Evolutionary conservation across 768 basidiomycete genomes (phyloP).

Genomic region (Termitomyces sp.): DNA sequence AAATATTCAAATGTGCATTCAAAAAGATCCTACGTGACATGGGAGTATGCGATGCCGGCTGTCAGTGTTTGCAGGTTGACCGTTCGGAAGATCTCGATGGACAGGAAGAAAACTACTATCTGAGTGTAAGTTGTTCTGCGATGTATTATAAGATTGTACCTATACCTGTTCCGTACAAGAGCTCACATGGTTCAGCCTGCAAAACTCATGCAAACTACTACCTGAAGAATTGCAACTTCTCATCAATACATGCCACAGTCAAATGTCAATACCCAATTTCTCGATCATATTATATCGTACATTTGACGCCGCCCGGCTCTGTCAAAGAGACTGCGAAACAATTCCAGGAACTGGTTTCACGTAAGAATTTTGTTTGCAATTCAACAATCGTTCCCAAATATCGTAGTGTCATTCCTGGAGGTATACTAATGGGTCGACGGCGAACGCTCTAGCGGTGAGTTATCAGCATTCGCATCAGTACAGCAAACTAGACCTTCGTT

Average conservation of each 20-base stretch:
- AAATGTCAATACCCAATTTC: constrained; percentile 21
- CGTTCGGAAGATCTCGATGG: neutral
- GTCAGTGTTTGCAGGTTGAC: no score
- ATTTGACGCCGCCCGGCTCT: constrained; percentile 62
- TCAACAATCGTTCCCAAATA: neutral
- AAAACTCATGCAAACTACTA: neutral
- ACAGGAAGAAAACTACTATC: no score
- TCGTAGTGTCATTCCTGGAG: constrained; percentile 59
- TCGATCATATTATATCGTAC: constrained; percentile 73
- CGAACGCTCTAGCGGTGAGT: constrained; percentile 59
- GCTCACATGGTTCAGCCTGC: neutral
- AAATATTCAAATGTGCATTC: no score
- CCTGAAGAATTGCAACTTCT: neutral
- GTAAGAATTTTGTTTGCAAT: constrained; percentile 29
- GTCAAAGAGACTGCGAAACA: constrained; percentile 43
- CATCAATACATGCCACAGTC: neutral
- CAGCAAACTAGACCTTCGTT: neutral
- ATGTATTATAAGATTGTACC: no score
- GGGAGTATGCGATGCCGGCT: no score
- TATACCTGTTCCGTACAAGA: neutral
- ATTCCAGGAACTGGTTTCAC: constrained; percentile 59
- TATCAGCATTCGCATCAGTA: neutral
- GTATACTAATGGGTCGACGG: constrained; percentile 58
- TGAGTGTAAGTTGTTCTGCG: no score
- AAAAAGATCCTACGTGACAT: no score